Base-by-base conservation (phyloP, 2,329 filamentous ascomycete genomes). In the Penicillium rolfsii region DNA sequence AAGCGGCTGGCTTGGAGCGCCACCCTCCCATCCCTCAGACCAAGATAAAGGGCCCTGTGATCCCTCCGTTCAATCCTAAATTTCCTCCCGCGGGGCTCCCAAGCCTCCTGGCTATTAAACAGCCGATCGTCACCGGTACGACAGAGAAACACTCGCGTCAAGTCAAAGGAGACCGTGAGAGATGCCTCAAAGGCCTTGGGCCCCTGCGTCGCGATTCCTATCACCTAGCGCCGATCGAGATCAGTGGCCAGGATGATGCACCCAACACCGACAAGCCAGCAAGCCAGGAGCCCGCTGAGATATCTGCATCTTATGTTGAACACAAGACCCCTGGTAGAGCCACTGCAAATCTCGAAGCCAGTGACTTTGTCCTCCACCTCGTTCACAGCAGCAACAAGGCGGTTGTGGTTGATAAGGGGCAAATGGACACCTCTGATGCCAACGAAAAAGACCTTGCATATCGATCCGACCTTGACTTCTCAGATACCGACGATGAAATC, bases 11-110 rank as follows among this genome's bases (percentile, higher is more conserved):
- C 14, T 12, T 26, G 24, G 50, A 53, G 5, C 30, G 38, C 11
- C 19, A 36, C 12, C 43, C 41, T 55, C 33, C 43, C 14, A 9
- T 11, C 12, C 30, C 54, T 7, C 26, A 48, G 28, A 28, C 46
- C 28, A 36, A 38, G 28, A 58, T 33, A 14, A 43, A n/a, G 55
- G 58, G 38, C 30, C 45, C 36, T 35, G 35, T 24, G 57, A 58
- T 49, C 22, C 58, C 59, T 22, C 54, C 57, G 19, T 81, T 72
- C 59, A 69, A 80, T 62, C 77, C 79, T 9, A 68, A 75, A 46
- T 65, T 75, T 16, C 75, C 74, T 45, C 74, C 78, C 46, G 79
- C 79, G 36, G 75, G 73, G 6, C 81, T 81, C 58, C 79, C 79
- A 24, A 79, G 75, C 7, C 57, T 79, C 6, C 7, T 28, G 14